A percentile compares a stretch with the other conserved stretches of the same genome.
Conservation (phyloP, 2,329 filamentous ascomycete species). For the Berkeleyomyces rouxiae region DNA sequence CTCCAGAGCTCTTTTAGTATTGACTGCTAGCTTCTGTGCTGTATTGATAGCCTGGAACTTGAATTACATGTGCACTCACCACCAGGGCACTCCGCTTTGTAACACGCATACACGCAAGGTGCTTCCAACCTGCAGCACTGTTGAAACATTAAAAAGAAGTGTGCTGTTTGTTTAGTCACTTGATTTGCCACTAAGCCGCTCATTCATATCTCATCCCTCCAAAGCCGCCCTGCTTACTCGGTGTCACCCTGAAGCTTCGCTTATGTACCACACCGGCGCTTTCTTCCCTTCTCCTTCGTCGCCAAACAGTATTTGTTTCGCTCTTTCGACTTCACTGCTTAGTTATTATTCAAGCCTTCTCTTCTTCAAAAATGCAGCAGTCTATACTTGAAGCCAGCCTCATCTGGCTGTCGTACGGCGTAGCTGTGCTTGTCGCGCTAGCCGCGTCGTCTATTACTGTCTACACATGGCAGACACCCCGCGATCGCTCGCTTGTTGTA, state of each 20-base stretch:
- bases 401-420: conserved; percentile 88
- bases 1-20: neutral
- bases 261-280: neutral
- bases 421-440: conserved; percentile 62
- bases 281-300: neutral
- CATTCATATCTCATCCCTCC: neutral
- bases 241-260: neutral
- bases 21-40: too few relatives aligned
- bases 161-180: neutral
- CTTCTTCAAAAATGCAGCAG: conserved; percentile 1
- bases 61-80: too few relatives aligned
- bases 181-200: neutral
- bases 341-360: neutral
- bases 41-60: neutral
- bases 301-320: neutral
- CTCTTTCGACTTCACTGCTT: neutral
- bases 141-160: neutral
- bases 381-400: conserved; percentile 45
- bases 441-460: conserved; percentile 69
- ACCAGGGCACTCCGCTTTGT: too few relatives aligned
- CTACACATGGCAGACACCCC: conserved; percentile 77
- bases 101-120: too few relatives aligned
- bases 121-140: neutral
- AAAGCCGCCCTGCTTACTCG: too few relatives aligned
- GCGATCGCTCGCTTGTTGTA: conserved; percentile 69